Percentiles rank a stretch among this genome's conserved stretches.
Conservation (phyloP, 371 early-diverging fungal species). For the Mucor velutinosus region DNA sequence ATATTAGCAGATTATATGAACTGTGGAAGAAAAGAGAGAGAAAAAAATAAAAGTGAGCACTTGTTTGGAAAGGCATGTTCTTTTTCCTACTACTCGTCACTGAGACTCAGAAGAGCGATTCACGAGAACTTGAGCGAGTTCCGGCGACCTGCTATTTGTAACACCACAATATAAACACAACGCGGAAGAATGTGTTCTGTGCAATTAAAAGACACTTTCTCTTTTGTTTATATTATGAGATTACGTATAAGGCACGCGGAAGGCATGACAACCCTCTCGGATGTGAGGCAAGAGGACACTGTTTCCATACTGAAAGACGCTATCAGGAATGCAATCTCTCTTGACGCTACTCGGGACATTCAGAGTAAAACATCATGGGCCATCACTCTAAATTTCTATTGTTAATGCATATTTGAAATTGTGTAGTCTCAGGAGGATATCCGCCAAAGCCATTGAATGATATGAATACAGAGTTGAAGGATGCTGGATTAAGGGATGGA, state of each 20-base stretch:
- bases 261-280: slow-evolving; percentile 38
- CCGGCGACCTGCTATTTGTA: not conserved
- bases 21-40: not conserved
- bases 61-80: not conserved
- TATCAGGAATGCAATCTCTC: slow-evolving; percentile 7
- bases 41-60: not conserved
- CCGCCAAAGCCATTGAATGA: slow-evolving; percentile 39
- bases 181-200: slow-evolving; percentile 1
- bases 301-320: slow-evolving; percentile 26
- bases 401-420: not conserved
- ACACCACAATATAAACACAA: not conserved
- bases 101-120: not conserved
- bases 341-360: slow-evolving; percentile 7
- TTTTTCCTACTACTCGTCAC: not conserved
- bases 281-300: slow-evolving; percentile 26
- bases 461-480: slow-evolving; percentile 13
- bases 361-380: slow-evolving; percentile 14
- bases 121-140: too few species aligned
- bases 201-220: not conserved
- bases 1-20: slow-evolving; percentile 1
- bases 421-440: slow-evolving; percentile 46
- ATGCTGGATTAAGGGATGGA: slow-evolving; percentile 34
- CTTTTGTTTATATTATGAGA: slow-evolving; percentile 32
- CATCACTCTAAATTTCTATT: not conserved
- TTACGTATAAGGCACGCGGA: slow-evolving; percentile 50